Evolutionary conservation across 805 yeast genomes (phyloP).

Genomic region (Peterozyma toletana): DNA sequence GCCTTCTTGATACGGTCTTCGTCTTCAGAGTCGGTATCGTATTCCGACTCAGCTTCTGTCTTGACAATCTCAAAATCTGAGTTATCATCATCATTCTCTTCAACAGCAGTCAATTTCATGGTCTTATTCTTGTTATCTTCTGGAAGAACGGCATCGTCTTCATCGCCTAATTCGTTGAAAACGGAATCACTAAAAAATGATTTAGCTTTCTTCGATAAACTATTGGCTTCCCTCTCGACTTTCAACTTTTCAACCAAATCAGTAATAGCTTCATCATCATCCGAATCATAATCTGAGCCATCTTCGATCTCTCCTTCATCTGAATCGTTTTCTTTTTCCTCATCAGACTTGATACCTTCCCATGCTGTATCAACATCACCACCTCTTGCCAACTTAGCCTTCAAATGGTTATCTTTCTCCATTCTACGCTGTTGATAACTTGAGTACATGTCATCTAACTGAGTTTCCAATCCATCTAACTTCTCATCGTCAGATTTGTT

Average conservation of each 20-base stretch:
- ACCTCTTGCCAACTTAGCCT: constrained; percentile 68
- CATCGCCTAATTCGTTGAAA: constrained; percentile 36
- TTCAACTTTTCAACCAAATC: constrained; percentile 46
- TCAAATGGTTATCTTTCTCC: constrained; percentile 61
- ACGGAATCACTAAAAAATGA: constrained; percentile 44
- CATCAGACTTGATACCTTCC: constrained; percentile 62
- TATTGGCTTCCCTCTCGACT: constrained; percentile 32
- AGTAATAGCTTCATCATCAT: constrained; percentile 66
- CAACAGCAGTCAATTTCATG: constrained; percentile 5
- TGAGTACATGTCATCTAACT: constrained; percentile 76
- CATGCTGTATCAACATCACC: constrained; percentile 71
- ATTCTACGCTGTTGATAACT: constrained; percentile 59
- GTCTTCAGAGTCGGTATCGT: constrained; percentile 45
- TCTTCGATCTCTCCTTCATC: constrained; percentile 39
- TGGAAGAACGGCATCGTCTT: constrained; percentile 18
- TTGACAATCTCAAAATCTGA: constrained; percentile 38
- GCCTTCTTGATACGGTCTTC: constrained; percentile 35
- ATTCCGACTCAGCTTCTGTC: constrained; percentile 24
- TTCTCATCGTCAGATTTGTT: constrained; percentile 30
- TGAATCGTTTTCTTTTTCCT: constrained; percentile 24
- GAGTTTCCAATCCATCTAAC: constrained; percentile 66
- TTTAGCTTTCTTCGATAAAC: constrained; percentile 35
- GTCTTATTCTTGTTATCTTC: constrained; percentile 1
- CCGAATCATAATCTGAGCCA: constrained; percentile 39
- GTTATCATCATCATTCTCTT: constrained; percentile 26